Evolutionary conservation across 2,329 filamentous ascomycete species (phyloP).

Genomic region (Alternaria gansuensis): DNA sequence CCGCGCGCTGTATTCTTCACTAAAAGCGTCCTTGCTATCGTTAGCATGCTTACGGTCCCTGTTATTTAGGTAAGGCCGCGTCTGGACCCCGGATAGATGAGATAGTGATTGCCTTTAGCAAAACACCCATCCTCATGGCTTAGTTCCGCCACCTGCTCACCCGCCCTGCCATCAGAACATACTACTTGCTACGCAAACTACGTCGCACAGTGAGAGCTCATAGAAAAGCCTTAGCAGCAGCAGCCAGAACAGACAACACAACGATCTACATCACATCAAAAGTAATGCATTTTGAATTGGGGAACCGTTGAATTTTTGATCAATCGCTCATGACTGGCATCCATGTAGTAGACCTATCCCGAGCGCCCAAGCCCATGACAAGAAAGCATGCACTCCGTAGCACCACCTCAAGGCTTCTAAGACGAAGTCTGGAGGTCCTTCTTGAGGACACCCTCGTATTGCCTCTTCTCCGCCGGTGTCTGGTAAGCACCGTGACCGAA

Average conservation of each 20-base stretch:
- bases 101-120: background rate
- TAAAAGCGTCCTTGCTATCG: background rate
- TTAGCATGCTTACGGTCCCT: background rate
- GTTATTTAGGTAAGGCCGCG: background rate
- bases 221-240: background rate
- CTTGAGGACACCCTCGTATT: conserved; percentile 98
- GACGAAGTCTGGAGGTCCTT: conserved; percentile 78
- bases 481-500: conserved; percentile 99
- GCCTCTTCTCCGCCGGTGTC: conserved; percentile 96
- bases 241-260: background rate
- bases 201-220: background rate
- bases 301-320: conserved; percentile 53
- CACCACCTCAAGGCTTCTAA: conserved; percentile 54
- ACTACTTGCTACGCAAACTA: conserved; percentile 1
- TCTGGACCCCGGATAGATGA: background rate
- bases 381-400: conserved; percentile 45
- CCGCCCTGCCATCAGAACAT: background rate
- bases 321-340: conserved; percentile 46
- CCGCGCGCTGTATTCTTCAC: conserved; percentile 3
- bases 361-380: conserved; percentile 50
- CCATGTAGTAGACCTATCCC: conserved; percentile 48
- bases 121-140: background rate
- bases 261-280: conserved; percentile 1
- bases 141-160: background rate
- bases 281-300: conserved; percentile 37